Percentiles rank a stretch among this genome's conserved stretches.
Evolutionary conservation across 1,139 yeast genomes (phyloP).

Genomic region (Hanseniaspora uvarum): DNA sequence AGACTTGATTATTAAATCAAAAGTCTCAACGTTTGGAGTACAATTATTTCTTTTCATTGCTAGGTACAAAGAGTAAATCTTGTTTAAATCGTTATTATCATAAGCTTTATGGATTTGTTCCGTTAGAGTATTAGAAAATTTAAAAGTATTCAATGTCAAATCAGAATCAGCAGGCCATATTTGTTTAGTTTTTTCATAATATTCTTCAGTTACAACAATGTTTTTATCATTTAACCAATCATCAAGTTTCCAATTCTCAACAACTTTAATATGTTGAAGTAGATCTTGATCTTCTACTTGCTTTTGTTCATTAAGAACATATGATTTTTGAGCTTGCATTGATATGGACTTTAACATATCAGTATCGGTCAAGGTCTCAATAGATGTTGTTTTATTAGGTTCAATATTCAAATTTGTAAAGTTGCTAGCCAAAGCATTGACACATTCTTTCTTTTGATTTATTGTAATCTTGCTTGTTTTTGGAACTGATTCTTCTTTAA

Average conservation of each 20-base stretch:
- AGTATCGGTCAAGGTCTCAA: neutral
- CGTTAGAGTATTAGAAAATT: conserved; percentile 25
- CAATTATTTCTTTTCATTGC: conserved; percentile 34
- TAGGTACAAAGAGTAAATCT: conserved; percentile 33
- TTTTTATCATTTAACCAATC: conserved; percentile 13
- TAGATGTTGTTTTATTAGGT: neutral
- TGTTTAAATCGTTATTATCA: conserved; percentile 27
- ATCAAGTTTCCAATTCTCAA: conserved; percentile 9
- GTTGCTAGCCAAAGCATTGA: neutral
- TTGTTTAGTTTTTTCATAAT: conserved; percentile 12
- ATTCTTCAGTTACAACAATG: conserved; percentile 8
- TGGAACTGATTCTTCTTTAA: neutral
- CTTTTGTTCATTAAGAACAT: neutral
- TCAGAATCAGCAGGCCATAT: conserved; percentile 31
- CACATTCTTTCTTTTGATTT: neutral
- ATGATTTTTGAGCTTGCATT: conserved; percentile 14
- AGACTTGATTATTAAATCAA: conserved; percentile 31
- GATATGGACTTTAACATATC: conserved; percentile 10
- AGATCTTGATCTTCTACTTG: neutral
- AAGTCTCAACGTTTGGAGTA: conserved; percentile 31
- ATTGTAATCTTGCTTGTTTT: neutral
- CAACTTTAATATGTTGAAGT: neutral
- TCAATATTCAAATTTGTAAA: neutral
- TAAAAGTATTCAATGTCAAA: conserved; percentile 23
- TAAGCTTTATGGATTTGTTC: conserved; percentile 26